These are phyloP conservation scores for Chlorophyllum brunneum DNA, from an alignment of 768 basidiomycete genomes.

Conservation along the genomic window DNA sequence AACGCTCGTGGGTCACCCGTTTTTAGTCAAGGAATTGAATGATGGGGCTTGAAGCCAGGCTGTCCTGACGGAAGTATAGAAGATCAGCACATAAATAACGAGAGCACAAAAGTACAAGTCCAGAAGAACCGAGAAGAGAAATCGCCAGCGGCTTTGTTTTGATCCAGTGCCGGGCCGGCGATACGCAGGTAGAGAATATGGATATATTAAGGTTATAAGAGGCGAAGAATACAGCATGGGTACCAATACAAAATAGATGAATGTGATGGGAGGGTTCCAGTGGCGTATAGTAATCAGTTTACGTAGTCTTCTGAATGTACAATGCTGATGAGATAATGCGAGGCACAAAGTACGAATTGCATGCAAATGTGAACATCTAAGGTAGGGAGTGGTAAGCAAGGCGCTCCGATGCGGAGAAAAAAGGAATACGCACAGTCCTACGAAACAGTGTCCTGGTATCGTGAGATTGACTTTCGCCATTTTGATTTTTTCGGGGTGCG, in stretches of 20 bases:
- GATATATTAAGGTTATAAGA: constrained; percentile 1
- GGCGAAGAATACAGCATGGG: neutral
- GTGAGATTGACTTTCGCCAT: constrained; percentile 16
- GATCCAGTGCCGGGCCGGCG: too few relatives aligned
- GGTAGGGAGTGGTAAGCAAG: neutral
- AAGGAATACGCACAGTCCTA: neutral
- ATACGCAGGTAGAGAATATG: neutral
- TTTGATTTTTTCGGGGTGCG: constrained; percentile 35
- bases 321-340: neutral
- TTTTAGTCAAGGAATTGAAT: too few relatives aligned
- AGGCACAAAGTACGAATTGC: neutral
- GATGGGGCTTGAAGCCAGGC: too few relatives aligned
- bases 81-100: too few relatives aligned
- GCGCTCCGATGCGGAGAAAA: neutral
- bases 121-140: too few relatives aligned
- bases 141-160: too few relatives aligned
- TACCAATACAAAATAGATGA: constrained; percentile 1
- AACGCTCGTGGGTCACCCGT: too few relatives aligned
- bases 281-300: neutral
- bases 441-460: neutral
- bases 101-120: too few relatives aligned
- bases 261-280: neutral
- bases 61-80: too few relatives aligned
- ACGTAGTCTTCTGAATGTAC: neutral
- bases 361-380: neutral